phyloP scores from a whole-genome alignment of 495 filamentous ascomycete genomes.

The Massariosphaeria phaeospora region DNA sequence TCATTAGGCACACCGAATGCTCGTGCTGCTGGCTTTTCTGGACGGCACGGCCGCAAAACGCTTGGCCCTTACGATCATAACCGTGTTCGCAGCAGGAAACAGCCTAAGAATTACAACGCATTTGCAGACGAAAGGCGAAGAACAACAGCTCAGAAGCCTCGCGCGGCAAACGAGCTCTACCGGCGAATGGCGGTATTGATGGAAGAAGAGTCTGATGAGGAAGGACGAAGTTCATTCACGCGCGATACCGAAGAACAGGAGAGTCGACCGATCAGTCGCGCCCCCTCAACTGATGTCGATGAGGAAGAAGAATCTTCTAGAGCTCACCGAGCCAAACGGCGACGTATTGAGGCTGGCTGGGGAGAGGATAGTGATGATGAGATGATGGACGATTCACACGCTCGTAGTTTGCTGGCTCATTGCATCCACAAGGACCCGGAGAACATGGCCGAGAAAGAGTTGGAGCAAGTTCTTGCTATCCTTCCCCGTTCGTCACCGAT shows the following conservation, averaged over 20 bases:
- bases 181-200: constrained; percentile 45
- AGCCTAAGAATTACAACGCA: constrained; percentile 58
- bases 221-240: constrained; percentile 50
- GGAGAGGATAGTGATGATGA: constrained; percentile 42
- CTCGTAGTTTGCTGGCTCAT: constrained; percentile 38
- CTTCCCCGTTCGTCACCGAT: constrained; percentile 55
- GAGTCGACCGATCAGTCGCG: constrained; percentile 72
- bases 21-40: constrained; percentile 44
- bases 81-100: constrained; percentile 54
- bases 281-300: constrained; percentile 59
- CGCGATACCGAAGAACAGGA: constrained; percentile 78
- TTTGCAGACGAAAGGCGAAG: constrained; percentile 71
- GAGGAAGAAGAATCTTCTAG: constrained; percentile 41
- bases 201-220: constrained; percentile 55
- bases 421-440: constrained; percentile 44
- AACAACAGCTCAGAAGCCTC: constrained; percentile 48
- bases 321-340: constrained; percentile 35
- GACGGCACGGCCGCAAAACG: constrained; percentile 26
- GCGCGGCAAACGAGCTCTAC: constrained; percentile 53
- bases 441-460: constrained; percentile 42
- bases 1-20: constrained; percentile 64
- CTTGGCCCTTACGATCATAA: constrained; percentile 43
- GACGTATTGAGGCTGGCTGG: constrained; percentile 38
- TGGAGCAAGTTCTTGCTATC: constrained; percentile 41
- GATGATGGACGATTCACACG: constrained; percentile 36